Percentiles rank a stretch among this genome's conserved stretches.
These are phyloP conservation scores for Solanum okadae DNA, from an alignment of 257 asterid genomes.

Conservation along the genomic window DNA sequence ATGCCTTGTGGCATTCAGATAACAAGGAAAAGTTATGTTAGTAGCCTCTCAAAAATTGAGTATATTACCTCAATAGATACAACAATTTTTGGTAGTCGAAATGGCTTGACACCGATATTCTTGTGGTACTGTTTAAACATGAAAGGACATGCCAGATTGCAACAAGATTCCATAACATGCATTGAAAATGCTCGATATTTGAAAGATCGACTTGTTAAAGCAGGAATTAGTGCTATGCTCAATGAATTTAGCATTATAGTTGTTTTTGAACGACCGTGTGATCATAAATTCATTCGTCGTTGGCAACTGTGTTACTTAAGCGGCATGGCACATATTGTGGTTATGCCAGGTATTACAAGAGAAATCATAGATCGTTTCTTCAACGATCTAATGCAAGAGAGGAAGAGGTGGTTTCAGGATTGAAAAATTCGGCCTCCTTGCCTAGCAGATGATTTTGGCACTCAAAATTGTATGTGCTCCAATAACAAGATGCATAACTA, in stretches of 20 bases:
- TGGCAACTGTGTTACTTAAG: slow-evolving; percentile 8
- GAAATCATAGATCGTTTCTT: background rate
- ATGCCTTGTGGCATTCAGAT: background rate
- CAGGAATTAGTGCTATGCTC: background rate
- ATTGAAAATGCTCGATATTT: background rate
- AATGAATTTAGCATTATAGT: slow-evolving; percentile 7
- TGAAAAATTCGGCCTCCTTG: background rate
- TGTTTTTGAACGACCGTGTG: background rate
- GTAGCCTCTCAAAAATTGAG: background rate
- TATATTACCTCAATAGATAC: background rate
- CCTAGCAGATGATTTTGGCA: background rate
- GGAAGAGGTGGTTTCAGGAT: background rate
- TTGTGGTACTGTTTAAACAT: background rate
- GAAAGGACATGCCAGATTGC: background rate
- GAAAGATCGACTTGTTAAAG: background rate
- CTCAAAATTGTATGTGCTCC: background rate
- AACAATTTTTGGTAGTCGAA: background rate
- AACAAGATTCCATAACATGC: background rate
- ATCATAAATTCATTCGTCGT: background rate
- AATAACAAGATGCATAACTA: background rate
- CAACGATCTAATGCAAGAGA: background rate
- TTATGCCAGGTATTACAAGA: background rate
- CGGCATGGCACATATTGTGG: slow-evolving; percentile 1
- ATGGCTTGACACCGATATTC: background rate
- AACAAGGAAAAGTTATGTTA: background rate